These are phyloP conservation scores for Diutina neorugosa DNA, from an alignment of 1,139 yeast genomes.

Conservation along the genomic window DNA sequence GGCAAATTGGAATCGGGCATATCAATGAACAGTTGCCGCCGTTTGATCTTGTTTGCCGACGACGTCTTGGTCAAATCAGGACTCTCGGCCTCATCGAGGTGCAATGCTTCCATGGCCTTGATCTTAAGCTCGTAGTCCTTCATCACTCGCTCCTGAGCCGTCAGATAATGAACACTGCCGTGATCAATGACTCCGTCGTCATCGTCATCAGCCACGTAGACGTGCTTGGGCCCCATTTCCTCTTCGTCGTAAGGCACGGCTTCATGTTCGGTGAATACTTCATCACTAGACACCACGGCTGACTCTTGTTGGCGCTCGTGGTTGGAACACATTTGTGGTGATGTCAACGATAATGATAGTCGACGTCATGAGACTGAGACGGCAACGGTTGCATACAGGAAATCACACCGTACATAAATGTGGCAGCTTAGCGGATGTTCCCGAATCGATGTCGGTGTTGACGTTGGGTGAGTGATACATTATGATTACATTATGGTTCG, in stretches of 20 bases:
- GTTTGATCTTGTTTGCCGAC: constrained; percentile 1
- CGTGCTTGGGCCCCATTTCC: background rate
- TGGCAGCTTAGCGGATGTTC: too few relatives aligned
- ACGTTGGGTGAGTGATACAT: too few relatives aligned
- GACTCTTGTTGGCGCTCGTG: background rate
- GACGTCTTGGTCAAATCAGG: constrained; percentile 4
- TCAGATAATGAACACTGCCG: constrained; percentile 44
- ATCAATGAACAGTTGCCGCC: constrained; percentile 45
- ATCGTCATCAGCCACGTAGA: background rate
- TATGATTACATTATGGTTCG: too few relatives aligned
- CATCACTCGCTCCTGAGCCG: constrained; percentile 54
- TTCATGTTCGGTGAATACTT: background rate
- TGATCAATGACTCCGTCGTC: background rate
- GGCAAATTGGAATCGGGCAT: constrained; percentile 16
- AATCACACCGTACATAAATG: background rate
- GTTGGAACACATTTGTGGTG: background rate
- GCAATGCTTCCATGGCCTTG: constrained; percentile 48
- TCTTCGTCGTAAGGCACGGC: background rate
- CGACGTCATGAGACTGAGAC: background rate
- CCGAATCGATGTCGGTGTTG: too few relatives aligned
- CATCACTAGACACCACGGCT: background rate
- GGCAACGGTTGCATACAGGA: background rate
- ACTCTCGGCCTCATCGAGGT: constrained; percentile 7
- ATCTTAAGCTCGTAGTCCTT: constrained; percentile 63
- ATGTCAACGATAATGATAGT: background rate